phyloP scores from a whole-genome alignment of 1,284 basidiomycete genomes.

The Ustilago crameri region DNA sequence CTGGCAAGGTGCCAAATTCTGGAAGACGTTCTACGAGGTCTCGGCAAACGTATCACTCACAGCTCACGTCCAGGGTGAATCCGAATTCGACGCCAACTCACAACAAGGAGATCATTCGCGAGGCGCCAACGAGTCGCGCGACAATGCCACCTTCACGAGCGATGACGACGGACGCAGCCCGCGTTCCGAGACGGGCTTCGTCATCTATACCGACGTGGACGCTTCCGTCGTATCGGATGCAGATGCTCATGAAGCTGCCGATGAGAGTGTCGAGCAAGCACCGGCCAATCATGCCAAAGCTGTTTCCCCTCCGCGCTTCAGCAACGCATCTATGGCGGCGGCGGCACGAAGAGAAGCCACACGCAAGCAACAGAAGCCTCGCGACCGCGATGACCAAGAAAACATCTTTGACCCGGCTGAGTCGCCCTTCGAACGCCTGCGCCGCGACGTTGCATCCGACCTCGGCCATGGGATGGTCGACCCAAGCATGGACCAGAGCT shows the following conservation, averaged over 20 bases:
- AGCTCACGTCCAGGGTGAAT: slow-evolving; percentile 38
- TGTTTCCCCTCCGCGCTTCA: slow-evolving; percentile 71
- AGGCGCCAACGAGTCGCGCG: slow-evolving; percentile 33
- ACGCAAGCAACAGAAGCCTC: slow-evolving; percentile 34
- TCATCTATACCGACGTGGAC: slow-evolving; percentile 37
- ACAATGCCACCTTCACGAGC: slow-evolving; percentile 32
- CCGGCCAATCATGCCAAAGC: slow-evolving; percentile 73
- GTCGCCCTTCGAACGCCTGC: slow-evolving; percentile 78
- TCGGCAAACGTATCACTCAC: slow-evolving; percentile 83
- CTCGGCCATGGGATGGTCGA: slow-evolving; percentile 28
- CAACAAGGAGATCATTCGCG: slow-evolving; percentile 37
- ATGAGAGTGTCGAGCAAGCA: slow-evolving; percentile 38
- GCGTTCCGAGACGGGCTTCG: slow-evolving; percentile 32
- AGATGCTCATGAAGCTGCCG: slow-evolving; percentile 22
- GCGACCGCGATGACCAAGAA: slow-evolving; percentile 32
- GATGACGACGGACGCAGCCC: slow-evolving; percentile 31
- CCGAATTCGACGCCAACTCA: slow-evolving; percentile 42
- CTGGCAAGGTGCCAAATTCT: slow-evolving; percentile 90
- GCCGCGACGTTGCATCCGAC: slow-evolving; percentile 37
- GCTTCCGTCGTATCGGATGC: slow-evolving; percentile 24
- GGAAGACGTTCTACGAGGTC: slow-evolving; percentile 93
- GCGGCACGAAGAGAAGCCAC: slow-evolving; percentile 74
- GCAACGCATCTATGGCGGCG: slow-evolving; percentile 70
- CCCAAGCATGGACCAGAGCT: slow-evolving; percentile 32
- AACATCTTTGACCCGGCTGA: slow-evolving; percentile 70